Base-by-base conservation (phyloP, 1,139 yeast genomes). In the Hemisphaericaspora xylanilytica region DNA sequence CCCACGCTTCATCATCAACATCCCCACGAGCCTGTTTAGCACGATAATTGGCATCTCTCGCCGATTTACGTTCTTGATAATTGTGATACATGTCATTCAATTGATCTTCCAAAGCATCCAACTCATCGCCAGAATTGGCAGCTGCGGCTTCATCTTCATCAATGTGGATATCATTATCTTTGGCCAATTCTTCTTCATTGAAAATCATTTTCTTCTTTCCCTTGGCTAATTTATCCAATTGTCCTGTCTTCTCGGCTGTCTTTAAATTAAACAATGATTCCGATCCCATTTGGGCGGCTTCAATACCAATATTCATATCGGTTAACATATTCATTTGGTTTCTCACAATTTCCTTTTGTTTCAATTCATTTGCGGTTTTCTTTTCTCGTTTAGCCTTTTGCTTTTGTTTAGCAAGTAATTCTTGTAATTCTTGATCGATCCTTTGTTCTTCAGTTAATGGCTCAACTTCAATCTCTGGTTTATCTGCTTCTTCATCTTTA, bases 281-380 rank as follows among this genome's bases (percentile, higher is more conserved):
- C 33, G 85, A 74, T 38, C 95, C 96, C 41, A 77, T 66, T 40
- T 77, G 78, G n/a, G 88, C 92, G 14, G 96, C 96, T 59, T 92
- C 98, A 35, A 88, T 72, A 73, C 97, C 97, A 49, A 92, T 81
- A 55, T 88, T 95, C 72, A 78, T 80, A 55, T 95, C 96, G 3
- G 96, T 86, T 44, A 86, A 71, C 97, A 92, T 90, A 59, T 87
- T 88, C 94, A 92, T 85, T 65, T 92, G 97, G 85, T 89, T 83
- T 65, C 97, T 79, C 39, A 78, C 75, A 40, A 92, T 80, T 58
- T 90, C 97, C 61, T 86, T 87, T 59, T 88, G 96, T 56, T 88
- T 89, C 48, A 64, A 53, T 63, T 90, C 97, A 58, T 92, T 90
- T 37, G 79, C 77, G 50, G 75, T 80, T 62, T 96, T 81, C 64